Conservation (phyloP, 1,139 yeast genomes). For the Spathaspora sp. region DNA sequence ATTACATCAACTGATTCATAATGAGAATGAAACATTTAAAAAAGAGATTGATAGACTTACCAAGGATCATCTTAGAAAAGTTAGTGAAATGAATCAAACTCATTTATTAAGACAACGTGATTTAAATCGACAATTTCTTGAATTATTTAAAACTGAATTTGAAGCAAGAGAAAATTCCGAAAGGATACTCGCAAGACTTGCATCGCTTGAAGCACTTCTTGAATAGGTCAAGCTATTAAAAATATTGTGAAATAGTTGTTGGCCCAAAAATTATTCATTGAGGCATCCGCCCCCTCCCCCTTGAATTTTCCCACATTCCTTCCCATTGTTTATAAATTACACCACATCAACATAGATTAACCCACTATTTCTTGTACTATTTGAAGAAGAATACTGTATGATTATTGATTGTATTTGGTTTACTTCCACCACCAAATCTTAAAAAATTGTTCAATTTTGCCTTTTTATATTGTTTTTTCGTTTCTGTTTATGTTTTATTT, state of each 20-base stretch:
- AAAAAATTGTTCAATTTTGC: not conserved
- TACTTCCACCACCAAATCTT: not conserved
- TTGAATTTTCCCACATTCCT: no score
- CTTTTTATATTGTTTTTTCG: not conserved
- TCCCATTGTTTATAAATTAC: not conserved
- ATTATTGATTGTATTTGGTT: not conserved
- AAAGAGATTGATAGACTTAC: slow-evolving; percentile 16
- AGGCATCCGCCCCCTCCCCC: not conserved
- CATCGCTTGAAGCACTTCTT: slow-evolving; percentile 1
- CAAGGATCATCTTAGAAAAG: slow-evolving; percentile 11
- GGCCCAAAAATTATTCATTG: no score
- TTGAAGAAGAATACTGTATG: not conserved
- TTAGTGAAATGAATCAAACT: slow-evolving; percentile 14
- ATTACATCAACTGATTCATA: slow-evolving; percentile 13
- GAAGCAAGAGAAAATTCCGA: slow-evolving; percentile 4
- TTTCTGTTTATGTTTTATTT: not conserved
- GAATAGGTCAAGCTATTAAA: no score
- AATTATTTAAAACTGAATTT: slow-evolving; percentile 9
- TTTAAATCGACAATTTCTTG: slow-evolving; percentile 16
- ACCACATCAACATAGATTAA: slow-evolving; percentile 1
- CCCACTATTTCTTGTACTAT: not conserved
- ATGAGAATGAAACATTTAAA: slow-evolving; percentile 14
- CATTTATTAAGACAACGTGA: slow-evolving; percentile 17
- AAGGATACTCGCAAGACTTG: slow-evolving; percentile 6
- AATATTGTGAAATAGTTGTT: no score